Percentiles rank a stretch among this genome's conserved stretches.
These are phyloP conservation scores for Fraxinus platypoda DNA, from an alignment of 305 asterid genomes.

Conservation along the genomic window DNA sequence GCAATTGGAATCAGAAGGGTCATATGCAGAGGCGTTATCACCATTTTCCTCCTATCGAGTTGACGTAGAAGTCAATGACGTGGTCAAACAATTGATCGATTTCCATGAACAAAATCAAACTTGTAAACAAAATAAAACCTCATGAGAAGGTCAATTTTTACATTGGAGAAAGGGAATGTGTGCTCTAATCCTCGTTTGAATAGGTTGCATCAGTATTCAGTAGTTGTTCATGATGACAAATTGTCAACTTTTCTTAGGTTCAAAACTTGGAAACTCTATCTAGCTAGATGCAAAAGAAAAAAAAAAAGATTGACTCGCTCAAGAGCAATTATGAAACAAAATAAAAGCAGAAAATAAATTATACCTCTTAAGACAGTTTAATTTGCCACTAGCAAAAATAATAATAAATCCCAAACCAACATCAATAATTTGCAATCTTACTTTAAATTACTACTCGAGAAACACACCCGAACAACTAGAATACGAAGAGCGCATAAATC, in stretches of 20 bases:
- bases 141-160: background rate
- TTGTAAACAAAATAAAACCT: background rate
- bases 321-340: background rate
- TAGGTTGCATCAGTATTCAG: background rate
- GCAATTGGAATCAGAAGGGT: slow-evolving; percentile 73
- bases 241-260: background rate
- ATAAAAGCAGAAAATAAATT: background rate
- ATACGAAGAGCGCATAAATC: slow-evolving; percentile 2
- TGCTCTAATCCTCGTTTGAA: no score
- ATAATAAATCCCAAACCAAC: background rate
- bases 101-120: background rate
- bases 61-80: slow-evolving; percentile 57
- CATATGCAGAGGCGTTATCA: slow-evolving; percentile 64
- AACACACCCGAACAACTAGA: slow-evolving; percentile 7
- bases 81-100: background rate
- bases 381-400: background rate
- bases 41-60: slow-evolving; percentile 67
- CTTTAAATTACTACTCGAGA: background rate
- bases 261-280: background rate
- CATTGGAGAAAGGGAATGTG: background rate
- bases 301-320: no score
- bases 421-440: background rate
- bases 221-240: background rate
- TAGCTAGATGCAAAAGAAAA: background rate
- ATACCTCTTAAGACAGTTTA: background rate